Evolutionary conservation across 2,329 filamentous ascomycete species (phyloP), one percentile per base, ranked within the genome.

Genomic region (Alternaria consortialis): DNA sequence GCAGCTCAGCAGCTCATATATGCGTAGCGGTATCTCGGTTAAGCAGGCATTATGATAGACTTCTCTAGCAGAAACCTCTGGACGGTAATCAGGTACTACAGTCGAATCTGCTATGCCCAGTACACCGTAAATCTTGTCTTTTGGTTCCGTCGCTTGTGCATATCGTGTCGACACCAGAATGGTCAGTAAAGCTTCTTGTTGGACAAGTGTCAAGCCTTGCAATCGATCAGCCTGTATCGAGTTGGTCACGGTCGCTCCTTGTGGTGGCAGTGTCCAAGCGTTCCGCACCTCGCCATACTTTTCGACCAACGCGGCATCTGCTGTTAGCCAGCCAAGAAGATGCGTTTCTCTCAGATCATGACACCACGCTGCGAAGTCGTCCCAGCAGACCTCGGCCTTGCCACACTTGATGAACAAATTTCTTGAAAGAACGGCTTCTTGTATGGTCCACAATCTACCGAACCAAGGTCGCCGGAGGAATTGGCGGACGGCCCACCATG

Each of bases 61-160:
- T 2, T 71, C 60, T 47, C 67, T 61, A 2, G 46, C 53, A 2
- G 63, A 58, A 5, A 58, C 52, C 6, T 53, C 40, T 2, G 60
- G 36, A 2, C 61, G 65, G 36, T 73, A 74, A 12, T 61, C 60
- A 1, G 67, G 64, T 15, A 36, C 46, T 17, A 72, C 66, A 8
- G 39, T 31, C 5, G 58, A 40, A 7, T 63, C 34, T 27, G 58
- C 51, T n/a, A 71, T 58, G 7, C 68, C 72, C 8, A 73, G 64
- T 0, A 73, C 60, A 13, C 70, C 70, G 31, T 72, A 74, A 0
- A 70, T 63, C 48, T 74, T 74, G 52, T 74, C 72, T 36, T 71
- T 73, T 9, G 65, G 54, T 5, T 70, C 55, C 5, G 55, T 62
- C n/a, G 69, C 69, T 7, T 62, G 55, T 1, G 71, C 71, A 43